phyloP scores from a whole-genome alignment of 2,329 filamentous ascomycete species.

The Ophiocordyceps camponoti-rufipedis region DNA sequence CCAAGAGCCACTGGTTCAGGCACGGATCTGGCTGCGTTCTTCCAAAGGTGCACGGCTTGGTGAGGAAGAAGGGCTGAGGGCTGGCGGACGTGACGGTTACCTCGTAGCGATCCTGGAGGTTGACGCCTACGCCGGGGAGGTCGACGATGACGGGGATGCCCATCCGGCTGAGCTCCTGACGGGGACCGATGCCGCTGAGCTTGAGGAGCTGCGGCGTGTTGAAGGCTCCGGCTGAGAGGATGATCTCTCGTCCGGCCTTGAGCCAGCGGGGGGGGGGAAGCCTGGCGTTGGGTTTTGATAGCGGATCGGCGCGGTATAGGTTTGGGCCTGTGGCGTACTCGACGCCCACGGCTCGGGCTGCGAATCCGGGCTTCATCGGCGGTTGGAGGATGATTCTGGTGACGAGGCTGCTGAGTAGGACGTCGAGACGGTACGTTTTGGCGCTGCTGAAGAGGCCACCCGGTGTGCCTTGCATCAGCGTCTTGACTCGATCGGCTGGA shows the following conservation, averaged over 20 bases:
- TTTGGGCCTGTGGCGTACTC: conserved; percentile 21
- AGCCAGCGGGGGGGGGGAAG: conserved; percentile 5
- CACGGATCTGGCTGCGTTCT: conserved; percentile 10
- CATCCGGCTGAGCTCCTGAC: conserved; percentile 17
- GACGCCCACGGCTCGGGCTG: conserved; percentile 21
- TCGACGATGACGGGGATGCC: conserved; percentile 34
- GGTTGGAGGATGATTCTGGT: conserved; percentile 17
- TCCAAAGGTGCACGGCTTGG: background rate
- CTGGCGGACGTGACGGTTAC: conserved; percentile 3
- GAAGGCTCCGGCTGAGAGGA: conserved; percentile 27
- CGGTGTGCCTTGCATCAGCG: conserved; percentile 5
- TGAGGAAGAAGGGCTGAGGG: background rate
- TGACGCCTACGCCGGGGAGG: conserved; percentile 43
- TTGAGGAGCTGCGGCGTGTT: conserved; percentile 28
- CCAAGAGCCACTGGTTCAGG: conserved; percentile 11
- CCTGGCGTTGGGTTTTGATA: conserved; percentile 5
- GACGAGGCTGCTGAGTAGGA: conserved; percentile 10
- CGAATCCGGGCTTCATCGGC: conserved; percentile 2
- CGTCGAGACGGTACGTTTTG: conserved; percentile 5
- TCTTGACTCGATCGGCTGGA: conserved; percentile 27
- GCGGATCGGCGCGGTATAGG: conserved; percentile 24
- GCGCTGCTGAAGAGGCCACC: too few relatives aligned
- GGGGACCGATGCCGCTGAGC: conserved; percentile 25
- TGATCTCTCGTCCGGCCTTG: conserved; percentile 23
- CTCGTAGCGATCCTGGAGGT: conserved; percentile 18